Evolutionary conservation across 2,329 filamentous ascomycete genomes (phyloP).

Genomic region (Talaromyces sp.): DNA sequence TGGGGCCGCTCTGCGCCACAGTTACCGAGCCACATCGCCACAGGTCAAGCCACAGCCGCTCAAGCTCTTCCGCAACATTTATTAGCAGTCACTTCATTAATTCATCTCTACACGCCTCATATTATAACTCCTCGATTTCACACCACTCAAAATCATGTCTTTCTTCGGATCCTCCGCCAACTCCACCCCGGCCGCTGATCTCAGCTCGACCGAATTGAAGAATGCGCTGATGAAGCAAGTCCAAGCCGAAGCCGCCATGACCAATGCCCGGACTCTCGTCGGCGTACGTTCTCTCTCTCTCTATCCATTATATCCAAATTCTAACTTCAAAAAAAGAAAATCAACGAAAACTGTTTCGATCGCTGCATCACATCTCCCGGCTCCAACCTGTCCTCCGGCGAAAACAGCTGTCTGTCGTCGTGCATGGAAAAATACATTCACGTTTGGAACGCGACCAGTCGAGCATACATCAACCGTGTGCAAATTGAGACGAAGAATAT

Average conservation of each 20-base stretch:
- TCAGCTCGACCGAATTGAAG: conserved; percentile 34
- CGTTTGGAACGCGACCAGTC: conserved; percentile 70
- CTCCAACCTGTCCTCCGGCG: conserved; percentile 58
- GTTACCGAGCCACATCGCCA: background rate
- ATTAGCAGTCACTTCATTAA: no score
- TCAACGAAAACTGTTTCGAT: conserved; percentile 76
- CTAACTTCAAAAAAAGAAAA: conserved; percentile 50
- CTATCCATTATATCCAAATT: background rate
- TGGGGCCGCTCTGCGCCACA: background rate
- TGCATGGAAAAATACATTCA: conserved; percentile 85
- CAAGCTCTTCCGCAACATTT: background rate
- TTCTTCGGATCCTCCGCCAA: conserved; percentile 32
- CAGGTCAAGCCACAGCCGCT: background rate
- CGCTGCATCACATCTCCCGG: conserved; percentile 67
- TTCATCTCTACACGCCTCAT: background rate
- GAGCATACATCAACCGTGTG: conserved; percentile 55
- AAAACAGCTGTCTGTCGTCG: conserved; percentile 64
- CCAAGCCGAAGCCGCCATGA: conserved; percentile 57
- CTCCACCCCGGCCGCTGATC: conserved; percentile 17
- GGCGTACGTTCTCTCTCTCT: conserved; percentile 45
- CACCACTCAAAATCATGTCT: conserved; percentile 22
- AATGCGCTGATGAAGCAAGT: conserved; percentile 59
- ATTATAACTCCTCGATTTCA: background rate
- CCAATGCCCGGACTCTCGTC: conserved; percentile 65
- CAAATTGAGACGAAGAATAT: conserved; percentile 53